phyloP scores from a whole-genome alignment of 202 grass and related monocot genomes.

The Zizania palustris region DNA sequence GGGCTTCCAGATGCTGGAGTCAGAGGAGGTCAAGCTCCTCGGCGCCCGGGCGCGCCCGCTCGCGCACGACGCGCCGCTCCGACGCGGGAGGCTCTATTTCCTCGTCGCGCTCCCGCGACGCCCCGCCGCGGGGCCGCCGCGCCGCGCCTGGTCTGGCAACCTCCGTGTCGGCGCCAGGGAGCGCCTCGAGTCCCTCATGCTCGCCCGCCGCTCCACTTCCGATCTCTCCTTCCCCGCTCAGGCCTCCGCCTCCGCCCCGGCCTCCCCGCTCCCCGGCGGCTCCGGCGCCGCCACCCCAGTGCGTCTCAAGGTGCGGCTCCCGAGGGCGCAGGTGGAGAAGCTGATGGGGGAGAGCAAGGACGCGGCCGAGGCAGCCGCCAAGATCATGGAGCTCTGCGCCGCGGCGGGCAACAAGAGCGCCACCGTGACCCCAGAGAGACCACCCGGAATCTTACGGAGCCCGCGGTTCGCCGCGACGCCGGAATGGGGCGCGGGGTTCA shows the following conservation, averaged over 20 bases:
- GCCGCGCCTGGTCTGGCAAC: conserved; percentile 77
- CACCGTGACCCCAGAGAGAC: conserved; percentile 54
- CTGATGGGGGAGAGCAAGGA: conserved; percentile 86
- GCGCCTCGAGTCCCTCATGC: conserved; percentile 88
- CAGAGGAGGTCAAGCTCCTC: conserved; percentile 72
- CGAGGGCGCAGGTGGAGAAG: conserved; percentile 82
- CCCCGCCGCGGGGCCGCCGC: conserved; percentile 9
- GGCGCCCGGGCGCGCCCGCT: conserved; percentile 69
- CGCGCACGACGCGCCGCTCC: conserved; percentile 44
- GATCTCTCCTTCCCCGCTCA: conserved; percentile 55
- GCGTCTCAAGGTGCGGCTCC: conserved; percentile 72
- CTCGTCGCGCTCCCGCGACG: conserved; percentile 74
- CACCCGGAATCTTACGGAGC: conserved; percentile 51
- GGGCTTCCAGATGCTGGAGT: conserved; percentile 75
- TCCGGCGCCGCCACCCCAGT: conserved; percentile 39
- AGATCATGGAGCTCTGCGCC: conserved; percentile 88
- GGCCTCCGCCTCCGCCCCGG: conserved; percentile 44
- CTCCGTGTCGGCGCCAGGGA: conserved; percentile 75
- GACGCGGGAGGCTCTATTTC: conserved; percentile 71
- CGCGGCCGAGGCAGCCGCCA: conserved; percentile 71
- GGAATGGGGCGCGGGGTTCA: conserved; percentile 59
- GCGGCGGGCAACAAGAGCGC: conserved; percentile 39
- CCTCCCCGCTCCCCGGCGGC: conserved; percentile 40
- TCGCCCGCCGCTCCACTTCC: conserved; percentile 80
- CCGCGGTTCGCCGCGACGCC: conserved; percentile 64